Evolutionary conservation across 164 flowering plant species (phyloP), one percentile per base, ranked within the genome.

Genomic region (Liriodendron chinense): DNA sequence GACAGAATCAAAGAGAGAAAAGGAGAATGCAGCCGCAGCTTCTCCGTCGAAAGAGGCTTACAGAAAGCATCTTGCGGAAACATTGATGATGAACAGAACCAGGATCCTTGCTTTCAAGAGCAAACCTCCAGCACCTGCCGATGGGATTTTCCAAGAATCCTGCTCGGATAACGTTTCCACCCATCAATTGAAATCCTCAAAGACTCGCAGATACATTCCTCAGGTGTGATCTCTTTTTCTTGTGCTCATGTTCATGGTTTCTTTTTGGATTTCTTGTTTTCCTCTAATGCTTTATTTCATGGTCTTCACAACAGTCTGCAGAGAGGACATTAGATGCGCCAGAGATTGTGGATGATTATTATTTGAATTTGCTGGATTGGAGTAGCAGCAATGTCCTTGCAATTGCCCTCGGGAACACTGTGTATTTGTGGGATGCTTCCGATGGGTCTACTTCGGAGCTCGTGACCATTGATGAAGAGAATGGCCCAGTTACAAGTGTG

Each of bases 311-410:
- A 69, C 87, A 87, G 90, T 83, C 87, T 1, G 86, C 91, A 1
- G 93, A 88, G 78, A 87, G 89, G 79, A 88, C 89, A 28, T 69
- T 89, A 65, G 93, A 88, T 83, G 90, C 91, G 22, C 91, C 93
- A 57, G 93, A 86, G 49, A 72, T 88, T 24, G 64, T 88, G 62
- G 91, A 89, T 75, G 91, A 89, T 71, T 89, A 85, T 82, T 88
- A 84, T 69, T 79, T 88, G 83, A 89, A 89, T 75, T 75, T 89
- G 75, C 80, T 89, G 56, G 93, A 89, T 24, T 88, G 90, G 91
- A 86, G 93, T 26, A 81, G 86, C 81, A 73, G 82, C 79, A 89
- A 89, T 75, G 83, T 86, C 65, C 84, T 88, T 1, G 84, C 93
- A 10, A 88, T 86, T 22, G 93, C 89, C 21, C 93, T 88, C 2